Conservation (phyloP, 768 basidiomycete genomes). For the Leccinum imitatum region DNA sequence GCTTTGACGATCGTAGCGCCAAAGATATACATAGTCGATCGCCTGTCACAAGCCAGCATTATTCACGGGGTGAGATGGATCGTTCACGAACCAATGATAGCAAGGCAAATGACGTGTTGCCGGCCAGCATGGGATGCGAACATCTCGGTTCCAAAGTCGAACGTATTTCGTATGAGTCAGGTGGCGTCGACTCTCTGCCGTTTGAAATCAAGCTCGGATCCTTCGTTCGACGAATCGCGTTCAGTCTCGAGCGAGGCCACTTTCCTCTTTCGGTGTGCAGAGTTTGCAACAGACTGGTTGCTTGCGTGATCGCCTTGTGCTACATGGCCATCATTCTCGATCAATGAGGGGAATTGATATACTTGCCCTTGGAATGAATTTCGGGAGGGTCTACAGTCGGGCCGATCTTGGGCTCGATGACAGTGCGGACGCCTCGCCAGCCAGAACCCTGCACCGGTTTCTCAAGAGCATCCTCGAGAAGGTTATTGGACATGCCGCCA, state of each 20-base stretch:
- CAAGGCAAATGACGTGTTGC: conserved; percentile 2
- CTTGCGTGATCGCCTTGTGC: not conserved
- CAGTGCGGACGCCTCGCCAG: not conserved
- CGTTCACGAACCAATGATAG: not conserved
- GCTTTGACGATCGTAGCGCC: conserved; percentile 4
- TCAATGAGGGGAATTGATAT: too few relatives aligned
- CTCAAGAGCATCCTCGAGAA: too few relatives aligned
- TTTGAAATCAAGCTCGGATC: not conserved
- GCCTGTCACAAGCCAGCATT: not conserved
- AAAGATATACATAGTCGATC: not conserved
- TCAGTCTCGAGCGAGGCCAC: not conserved
- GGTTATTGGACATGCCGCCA: not conserved
- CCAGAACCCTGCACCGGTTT: not conserved
- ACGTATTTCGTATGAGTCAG: not conserved
- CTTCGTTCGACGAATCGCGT: not conserved
- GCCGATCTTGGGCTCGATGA: not conserved
- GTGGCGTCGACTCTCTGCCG: not conserved
- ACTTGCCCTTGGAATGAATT: too few relatives aligned
- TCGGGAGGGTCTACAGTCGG: too few relatives aligned
- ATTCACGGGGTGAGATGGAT: not conserved
- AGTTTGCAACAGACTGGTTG: not conserved
- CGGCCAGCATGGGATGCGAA: conserved; percentile 9
- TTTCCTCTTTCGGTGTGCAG: not conserved
- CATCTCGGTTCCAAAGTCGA: not conserved
- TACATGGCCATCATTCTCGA: not conserved